Evolutionary conservation across 108 stramenopile species (phyloP), one percentile per base, ranked within the genome.

Genomic region (Conticribra weissflogii): DNA sequence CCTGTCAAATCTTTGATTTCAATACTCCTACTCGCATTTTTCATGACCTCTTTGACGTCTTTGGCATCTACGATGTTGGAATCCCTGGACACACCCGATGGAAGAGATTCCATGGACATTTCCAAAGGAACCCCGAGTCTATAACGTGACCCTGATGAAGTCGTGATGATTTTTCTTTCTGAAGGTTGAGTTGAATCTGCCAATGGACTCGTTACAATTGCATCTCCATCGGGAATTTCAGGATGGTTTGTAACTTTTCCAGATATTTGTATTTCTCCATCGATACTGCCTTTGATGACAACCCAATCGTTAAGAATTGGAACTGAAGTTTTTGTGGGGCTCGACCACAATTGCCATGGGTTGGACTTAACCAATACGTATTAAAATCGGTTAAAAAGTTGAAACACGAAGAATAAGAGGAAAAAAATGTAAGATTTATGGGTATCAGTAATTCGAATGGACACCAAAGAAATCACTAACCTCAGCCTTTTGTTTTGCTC

Each of bases 281-380:
- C 76, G 14, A 27, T 47, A 23, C 62, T 65, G 29, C 77, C 83
- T 29, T 59, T 48, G 17, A 88, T 76, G 51, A 85, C 67, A 29
- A 83, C 81, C 91, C 91, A 92, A 63, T 88, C 78, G 62, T 89
- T 84, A n/a, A 92, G 54, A 9, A 74, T 55, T 2, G 91, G 91
- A 16, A 76, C 46, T 9, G 62, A 34, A 55, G 52, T 76, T 51
- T 68, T 61, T 21, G 58, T 22, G 23, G 17, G 58, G 58, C 54
- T 70, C 29, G 62, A 48, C 63, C 63, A 70, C 18, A 75, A 17
- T 59, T 67, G 63, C 68, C 64, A 70, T 51, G 49, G 63, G 51
- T 59, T 61, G 41, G 41, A 57, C 54, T 44, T 51, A 48, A 16
- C 14, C 48, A 46, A 47, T 30, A 44, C 59, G 33, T 45, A 33